These are phyloP conservation scores for Citrus sinensis DNA, from an alignment of 345 rosid genomes.

Conservation along the genomic window DVS_A1.0 CM039164.1:2827501-2828000, in stretches of 20 bases:
- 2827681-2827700: neutral
- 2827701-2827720: neutral
- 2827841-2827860: neutral
- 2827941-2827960: too few species aligned
- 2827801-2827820: conserved; percentile 1
- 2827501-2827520: conserved; percentile 41
- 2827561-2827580: neutral
- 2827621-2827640: neutral
- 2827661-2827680: conserved; percentile 2
- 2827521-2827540: neutral
- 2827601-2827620: neutral
- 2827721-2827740: neutral
- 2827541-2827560: neutral
- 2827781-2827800: neutral
- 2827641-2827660: neutral
- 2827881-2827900: too few species aligned
- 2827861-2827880: neutral
- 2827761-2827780: neutral
- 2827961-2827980: too few species aligned
- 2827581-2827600: neutral
- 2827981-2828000: too few species aligned
- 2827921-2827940: too few species aligned
- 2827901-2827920: too few species aligned
- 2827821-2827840: neutral
- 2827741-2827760: conserved; percentile 17